Conservation (phyloP, 2,329 filamentous ascomycete species). For the Plectosphaerella sp. region DNA sequence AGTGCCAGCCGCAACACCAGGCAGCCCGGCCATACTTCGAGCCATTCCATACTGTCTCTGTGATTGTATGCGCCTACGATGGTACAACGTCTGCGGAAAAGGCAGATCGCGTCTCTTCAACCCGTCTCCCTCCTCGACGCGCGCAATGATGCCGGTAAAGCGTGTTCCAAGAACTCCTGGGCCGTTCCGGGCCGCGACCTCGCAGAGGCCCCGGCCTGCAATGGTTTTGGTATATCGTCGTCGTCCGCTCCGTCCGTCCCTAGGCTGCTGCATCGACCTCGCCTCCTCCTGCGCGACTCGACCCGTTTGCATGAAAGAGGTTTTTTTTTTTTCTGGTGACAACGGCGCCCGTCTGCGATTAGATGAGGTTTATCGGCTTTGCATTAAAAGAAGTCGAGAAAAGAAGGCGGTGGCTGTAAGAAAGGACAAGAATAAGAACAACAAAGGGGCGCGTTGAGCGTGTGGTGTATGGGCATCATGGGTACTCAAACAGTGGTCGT, state of each 20-base stretch:
- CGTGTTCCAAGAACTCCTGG: constrained; percentile 12
- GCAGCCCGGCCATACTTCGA: too few relatives aligned
- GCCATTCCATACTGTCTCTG: too few relatives aligned
- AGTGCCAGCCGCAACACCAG: background rate
- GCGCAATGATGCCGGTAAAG: constrained; percentile 5
- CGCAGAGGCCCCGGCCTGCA: constrained; percentile 11
- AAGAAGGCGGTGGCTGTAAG: constrained; percentile 13
- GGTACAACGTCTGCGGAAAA: constrained; percentile 1
- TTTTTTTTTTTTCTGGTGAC: constrained; percentile 17
- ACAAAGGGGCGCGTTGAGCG: constrained; percentile 50
- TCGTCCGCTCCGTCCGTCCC: constrained; percentile 11
- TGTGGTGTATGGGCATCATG: constrained; percentile 57
- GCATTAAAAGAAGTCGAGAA: constrained; percentile 13
- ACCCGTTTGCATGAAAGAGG: constrained; percentile 22
- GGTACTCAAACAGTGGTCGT: constrained; percentile 52
- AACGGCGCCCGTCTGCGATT: constrained; percentile 10
- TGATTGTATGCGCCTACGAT: too few relatives aligned
- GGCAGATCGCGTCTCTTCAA: constrained; percentile 10
- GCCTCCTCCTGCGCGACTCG: constrained; percentile 23
- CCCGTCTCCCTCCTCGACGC: constrained; percentile 8
- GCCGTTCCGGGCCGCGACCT: constrained; percentile 11
- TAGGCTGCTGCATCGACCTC: constrained; percentile 26
- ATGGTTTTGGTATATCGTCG: constrained; percentile 9
- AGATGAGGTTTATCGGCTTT: constrained; percentile 8
- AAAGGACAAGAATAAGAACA: constrained; percentile 36